Evolutionary conservation across 805 yeast species (phyloP).

Genomic region (Metschnikowia drakensbergensis): DNA sequence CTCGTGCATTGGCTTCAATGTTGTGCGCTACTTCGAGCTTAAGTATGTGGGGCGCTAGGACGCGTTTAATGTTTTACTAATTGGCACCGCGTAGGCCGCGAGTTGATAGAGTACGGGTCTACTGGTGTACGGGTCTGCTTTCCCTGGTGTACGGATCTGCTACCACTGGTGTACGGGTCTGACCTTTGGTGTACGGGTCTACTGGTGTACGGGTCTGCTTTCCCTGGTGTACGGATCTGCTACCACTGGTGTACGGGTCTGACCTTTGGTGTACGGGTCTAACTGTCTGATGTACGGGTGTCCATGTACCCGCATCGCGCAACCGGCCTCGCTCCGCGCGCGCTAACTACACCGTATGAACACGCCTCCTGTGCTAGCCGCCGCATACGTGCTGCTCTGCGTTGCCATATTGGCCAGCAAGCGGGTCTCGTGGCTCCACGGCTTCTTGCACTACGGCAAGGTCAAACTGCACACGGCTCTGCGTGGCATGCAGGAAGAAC

Average conservation of each 20-base stretch:
- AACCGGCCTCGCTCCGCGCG: background rate
- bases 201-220: too few relatives aligned
- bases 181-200: background rate
- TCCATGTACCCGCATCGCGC: background rate
- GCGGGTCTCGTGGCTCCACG: slow-evolving; percentile 7
- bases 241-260: too few relatives aligned
- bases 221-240: too few relatives aligned
- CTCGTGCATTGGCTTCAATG: slow-evolving; percentile 57
- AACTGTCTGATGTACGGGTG: background rate
- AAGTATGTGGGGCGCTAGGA: slow-evolving; percentile 53
- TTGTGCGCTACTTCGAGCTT: slow-evolving; percentile 60
- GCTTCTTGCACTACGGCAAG: slow-evolving; percentile 15
- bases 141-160: too few relatives aligned
- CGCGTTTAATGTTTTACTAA: too few relatives aligned
- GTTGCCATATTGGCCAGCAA: slow-evolving; percentile 6
- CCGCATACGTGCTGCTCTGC: slow-evolving; percentile 4
- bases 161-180: too few relatives aligned
- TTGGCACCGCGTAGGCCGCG: too few relatives aligned
- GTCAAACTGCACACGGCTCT: slow-evolving; percentile 5
- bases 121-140: background rate
- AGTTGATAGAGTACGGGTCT: too few relatives aligned
- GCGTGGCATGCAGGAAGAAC: background rate
- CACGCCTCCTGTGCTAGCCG: background rate
- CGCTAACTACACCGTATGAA: background rate
- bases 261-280: background rate